phyloP scores from a whole-genome alignment of 179 eudicot genomes.

The Spinacia oleracea region DNA sequence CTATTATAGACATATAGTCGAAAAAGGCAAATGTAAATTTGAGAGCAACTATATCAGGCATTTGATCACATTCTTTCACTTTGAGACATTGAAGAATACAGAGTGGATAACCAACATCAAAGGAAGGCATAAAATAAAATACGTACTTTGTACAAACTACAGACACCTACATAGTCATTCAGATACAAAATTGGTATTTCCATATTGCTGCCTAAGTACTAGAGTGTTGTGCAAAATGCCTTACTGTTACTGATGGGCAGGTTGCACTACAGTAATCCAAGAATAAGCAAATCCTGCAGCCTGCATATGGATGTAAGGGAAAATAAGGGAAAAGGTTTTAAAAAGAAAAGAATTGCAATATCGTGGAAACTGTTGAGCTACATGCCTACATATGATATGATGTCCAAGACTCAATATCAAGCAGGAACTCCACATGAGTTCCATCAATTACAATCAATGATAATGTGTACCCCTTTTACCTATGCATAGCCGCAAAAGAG shows the following conservation, averaged over 20 bases:
- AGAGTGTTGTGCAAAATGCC: conserved; percentile 9
- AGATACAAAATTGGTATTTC: conserved; percentile 23
- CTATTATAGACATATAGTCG: neutral
- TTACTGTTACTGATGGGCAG: conserved; percentile 5
- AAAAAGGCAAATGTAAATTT: neutral
- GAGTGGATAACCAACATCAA: neutral
- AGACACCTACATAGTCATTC: conserved; percentile 1
- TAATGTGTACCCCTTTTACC: neutral
- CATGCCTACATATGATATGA: conserved; percentile 1
- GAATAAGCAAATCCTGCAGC: conserved; percentile 20
- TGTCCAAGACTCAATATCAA: neutral
- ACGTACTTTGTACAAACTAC: conserved; percentile 13
- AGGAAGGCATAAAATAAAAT: conserved; percentile 1
- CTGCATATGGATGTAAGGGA: conserved; percentile 17
- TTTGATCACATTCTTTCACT: conserved; percentile 5
- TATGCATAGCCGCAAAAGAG: neutral
- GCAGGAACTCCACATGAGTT: neutral
- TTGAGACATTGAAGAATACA: neutral
- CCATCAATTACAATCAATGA: neutral
- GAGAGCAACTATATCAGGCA: neutral
- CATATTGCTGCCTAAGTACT: conserved; percentile 11
- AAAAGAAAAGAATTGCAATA: neutral
- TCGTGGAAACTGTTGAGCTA: neutral
- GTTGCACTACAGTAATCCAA: neutral
- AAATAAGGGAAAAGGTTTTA: neutral